phyloP scores from a whole-genome alignment of 495 filamentous ascomycete genomes.

The Aspergillus affinis region DNA sequence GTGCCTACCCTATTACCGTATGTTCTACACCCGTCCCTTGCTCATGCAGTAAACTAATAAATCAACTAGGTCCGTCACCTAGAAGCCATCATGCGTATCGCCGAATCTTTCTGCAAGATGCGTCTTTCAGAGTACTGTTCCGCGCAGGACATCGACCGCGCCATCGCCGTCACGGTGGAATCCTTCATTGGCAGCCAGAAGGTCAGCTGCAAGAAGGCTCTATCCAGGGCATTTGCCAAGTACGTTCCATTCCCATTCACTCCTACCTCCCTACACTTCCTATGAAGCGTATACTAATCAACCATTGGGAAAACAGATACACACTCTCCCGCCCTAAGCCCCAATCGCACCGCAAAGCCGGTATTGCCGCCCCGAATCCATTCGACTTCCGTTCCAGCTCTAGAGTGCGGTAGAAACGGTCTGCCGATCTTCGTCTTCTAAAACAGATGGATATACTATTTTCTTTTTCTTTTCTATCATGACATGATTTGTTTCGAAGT shows the following conservation, averaged over 20 bases:
- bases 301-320: conserved; percentile 30
- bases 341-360: conserved; percentile 45
- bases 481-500: neutral
- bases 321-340: conserved; percentile 48
- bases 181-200: conserved; percentile 96
- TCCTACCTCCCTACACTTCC: neutral
- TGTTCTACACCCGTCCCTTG: conserved; percentile 25
- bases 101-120: conserved; percentile 93
- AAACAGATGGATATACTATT: neutral
- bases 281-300: conserved; percentile 18
- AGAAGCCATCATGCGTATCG: conserved; percentile 94
- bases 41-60: neutral
- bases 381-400: neutral
- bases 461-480: neutral
- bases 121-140: conserved; percentile 91
- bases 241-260: conserved; percentile 48
- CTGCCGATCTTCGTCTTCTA: neutral
- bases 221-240: conserved; percentile 96
- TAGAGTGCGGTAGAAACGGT: conserved; percentile 10
- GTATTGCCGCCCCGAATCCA: conserved; percentile 37
- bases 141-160: conserved; percentile 87
- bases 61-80: conserved; percentile 81
- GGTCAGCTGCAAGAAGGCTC: conserved; percentile 95
- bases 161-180: conserved; percentile 95
- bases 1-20: conserved; percentile 97